These are phyloP conservation scores for Geotrichum reessii DNA, from an alignment of 1,139 yeast genomes.

Conservation along the genomic window DNA sequence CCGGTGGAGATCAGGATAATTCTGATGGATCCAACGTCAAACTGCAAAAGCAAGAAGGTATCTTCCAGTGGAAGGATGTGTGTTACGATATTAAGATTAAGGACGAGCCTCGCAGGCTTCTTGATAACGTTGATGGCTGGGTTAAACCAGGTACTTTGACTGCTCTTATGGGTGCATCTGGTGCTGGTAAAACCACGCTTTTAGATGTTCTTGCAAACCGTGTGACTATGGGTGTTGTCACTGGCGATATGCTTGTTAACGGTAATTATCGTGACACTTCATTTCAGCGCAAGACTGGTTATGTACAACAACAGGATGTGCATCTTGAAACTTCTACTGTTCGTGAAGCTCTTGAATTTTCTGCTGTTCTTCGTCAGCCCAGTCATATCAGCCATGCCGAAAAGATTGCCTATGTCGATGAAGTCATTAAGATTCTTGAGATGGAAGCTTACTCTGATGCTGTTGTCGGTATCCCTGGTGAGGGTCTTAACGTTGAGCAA, in stretches of 20 bases:
- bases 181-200: slow-evolving; percentile 79
- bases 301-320: slow-evolving; percentile 78
- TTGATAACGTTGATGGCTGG: slow-evolving; percentile 74
- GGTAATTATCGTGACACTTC: slow-evolving; percentile 63
- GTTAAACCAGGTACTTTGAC: slow-evolving; percentile 73
- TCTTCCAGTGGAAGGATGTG: slow-evolving; percentile 76
- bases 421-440: slow-evolving; percentile 60
- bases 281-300: slow-evolving; percentile 77
- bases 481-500: slow-evolving; percentile 73
- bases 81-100: slow-evolving; percentile 69
- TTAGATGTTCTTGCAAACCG: slow-evolving; percentile 73
- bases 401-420: slow-evolving; percentile 65
- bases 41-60: slow-evolving; percentile 33
- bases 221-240: slow-evolving; percentile 70
- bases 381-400: slow-evolving; percentile 47
- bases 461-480: slow-evolving; percentile 75
- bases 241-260: slow-evolving; percentile 71
- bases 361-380: slow-evolving; percentile 73
- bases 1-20: slow-evolving; percentile 3
- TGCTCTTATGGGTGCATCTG: slow-evolving; percentile 82
- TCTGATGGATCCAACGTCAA: slow-evolving; percentile 39
- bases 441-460: slow-evolving; percentile 75
- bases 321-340: slow-evolving; percentile 72
- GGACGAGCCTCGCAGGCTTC: slow-evolving; percentile 47
- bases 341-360: slow-evolving; percentile 66